Conservation (phyloP, 1,284 basidiomycete species). For the Tilletiaria anomala region DNA sequence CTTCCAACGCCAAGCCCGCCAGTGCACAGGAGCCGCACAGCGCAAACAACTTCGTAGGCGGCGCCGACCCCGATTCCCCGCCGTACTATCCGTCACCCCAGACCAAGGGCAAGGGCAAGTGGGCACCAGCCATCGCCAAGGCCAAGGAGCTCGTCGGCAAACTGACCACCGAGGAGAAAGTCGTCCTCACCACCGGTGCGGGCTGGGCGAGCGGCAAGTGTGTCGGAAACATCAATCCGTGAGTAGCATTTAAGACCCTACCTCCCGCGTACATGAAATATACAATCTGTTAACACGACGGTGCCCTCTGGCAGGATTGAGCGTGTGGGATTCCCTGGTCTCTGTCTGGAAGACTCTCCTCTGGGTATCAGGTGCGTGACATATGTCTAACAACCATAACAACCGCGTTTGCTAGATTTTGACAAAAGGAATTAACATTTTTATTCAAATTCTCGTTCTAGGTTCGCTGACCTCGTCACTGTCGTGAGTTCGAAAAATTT, state of each 20-base stretch:
- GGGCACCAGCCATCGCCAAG: slow-evolving; percentile 50
- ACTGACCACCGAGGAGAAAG: slow-evolving; percentile 44
- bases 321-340: slow-evolving; percentile 51
- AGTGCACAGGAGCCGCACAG: too few species aligned
- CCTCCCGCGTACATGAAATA: too few species aligned
- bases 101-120: slow-evolving; percentile 39
- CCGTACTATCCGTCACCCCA: background rate
- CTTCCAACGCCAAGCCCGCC: too few species aligned
- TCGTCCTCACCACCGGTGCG: slow-evolving; percentile 42
- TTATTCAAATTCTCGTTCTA: too few species aligned
- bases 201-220: slow-evolving; percentile 13
- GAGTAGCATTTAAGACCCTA: too few species aligned
- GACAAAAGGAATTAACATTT: too few species aligned
- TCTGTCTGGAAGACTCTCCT: slow-evolving; percentile 50
- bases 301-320: slow-evolving; percentile 44
- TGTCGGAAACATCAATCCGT: slow-evolving; percentile 33
- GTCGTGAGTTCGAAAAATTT: too few species aligned
- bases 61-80: too few species aligned
- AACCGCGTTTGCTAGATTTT: too few species aligned
- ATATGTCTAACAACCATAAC: too few species aligned
- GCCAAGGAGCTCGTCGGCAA: slow-evolving; percentile 39
- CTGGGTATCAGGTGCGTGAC: slow-evolving; percentile 55
- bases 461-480: slow-evolving; percentile 41
- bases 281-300: too few species aligned
- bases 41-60: too few species aligned